phyloP scores from a whole-genome alignment of 805 yeast genomes.

The Candida ortonii region DNA sequence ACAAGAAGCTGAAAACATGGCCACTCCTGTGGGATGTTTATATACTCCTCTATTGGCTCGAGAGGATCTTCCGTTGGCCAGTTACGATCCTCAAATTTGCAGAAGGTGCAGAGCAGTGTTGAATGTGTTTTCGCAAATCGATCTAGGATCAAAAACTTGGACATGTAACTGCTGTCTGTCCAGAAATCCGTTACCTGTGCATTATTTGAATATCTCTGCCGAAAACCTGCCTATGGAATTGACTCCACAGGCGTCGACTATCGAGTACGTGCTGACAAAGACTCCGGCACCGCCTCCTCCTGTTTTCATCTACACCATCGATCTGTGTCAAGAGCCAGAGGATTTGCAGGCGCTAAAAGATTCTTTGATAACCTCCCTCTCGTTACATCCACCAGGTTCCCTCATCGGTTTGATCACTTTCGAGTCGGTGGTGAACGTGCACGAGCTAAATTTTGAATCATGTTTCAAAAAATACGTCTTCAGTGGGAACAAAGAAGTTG shows the following conservation, averaged over 20 bases:
- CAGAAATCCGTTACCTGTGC: slow-evolving; percentile 79
- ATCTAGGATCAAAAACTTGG: slow-evolving; percentile 75
- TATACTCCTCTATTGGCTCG: slow-evolving; percentile 90
- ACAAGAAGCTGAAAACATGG: slow-evolving; percentile 84
- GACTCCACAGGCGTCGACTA: slow-evolving; percentile 63
- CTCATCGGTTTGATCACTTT: slow-evolving; percentile 82
- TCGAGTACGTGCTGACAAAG: slow-evolving; percentile 79
- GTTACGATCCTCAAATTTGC: slow-evolving; percentile 84
- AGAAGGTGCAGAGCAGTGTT: slow-evolving; percentile 80
- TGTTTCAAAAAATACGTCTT: slow-evolving; percentile 77
- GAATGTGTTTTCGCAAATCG: slow-evolving; percentile 84
- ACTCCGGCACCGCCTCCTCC: slow-evolving; percentile 69
- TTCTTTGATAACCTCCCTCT: slow-evolving; percentile 68
- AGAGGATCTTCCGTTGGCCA: slow-evolving; percentile 71
- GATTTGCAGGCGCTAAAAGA: slow-evolving; percentile 82
- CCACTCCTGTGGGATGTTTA: slow-evolving; percentile 90
- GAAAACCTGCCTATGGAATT: slow-evolving; percentile 82
- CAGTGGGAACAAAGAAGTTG: slow-evolving; percentile 85
- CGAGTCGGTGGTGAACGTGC: slow-evolving; percentile 89
- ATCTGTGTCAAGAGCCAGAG: slow-evolving; percentile 86
- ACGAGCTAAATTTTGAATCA: slow-evolving; percentile 64
- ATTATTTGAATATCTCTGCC: slow-evolving; percentile 71
- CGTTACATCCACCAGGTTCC: slow-evolving; percentile 85
- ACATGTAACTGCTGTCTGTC: slow-evolving; percentile 77
- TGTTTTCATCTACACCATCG: slow-evolving; percentile 79